Percentiles rank a stretch among this genome's conserved stretches.
Evolutionary conservation across 2,329 filamentous ascomycete genomes (phyloP).

Genomic region (Annulohypoxylon truncatum): DNA sequence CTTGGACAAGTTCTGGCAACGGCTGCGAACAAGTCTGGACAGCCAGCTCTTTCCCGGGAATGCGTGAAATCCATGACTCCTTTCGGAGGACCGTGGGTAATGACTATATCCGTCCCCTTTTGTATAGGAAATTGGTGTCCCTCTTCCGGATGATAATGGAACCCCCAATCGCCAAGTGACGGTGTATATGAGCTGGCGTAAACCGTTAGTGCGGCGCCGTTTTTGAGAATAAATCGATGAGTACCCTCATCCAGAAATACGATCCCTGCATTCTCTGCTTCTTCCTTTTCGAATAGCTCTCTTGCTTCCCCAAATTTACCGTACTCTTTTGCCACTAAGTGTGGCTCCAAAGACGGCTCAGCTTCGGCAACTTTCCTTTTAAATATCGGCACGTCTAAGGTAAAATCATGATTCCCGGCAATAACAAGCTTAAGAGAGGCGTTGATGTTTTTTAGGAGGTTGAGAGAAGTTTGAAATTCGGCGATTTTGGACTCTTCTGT

Average conservation of each 20-base stretch:
- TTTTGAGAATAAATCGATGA: constrained; percentile 59
- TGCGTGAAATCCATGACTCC: constrained; percentile 61
- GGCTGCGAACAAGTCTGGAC: constrained; percentile 58
- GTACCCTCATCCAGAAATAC: constrained; percentile 63
- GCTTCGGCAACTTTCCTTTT: constrained; percentile 47
- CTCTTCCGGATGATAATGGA: constrained; percentile 57
- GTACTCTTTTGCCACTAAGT: constrained; percentile 49
- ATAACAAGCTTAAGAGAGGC: constrained; percentile 62
- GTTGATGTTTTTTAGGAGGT: constrained; percentile 53
- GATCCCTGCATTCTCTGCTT: constrained; percentile 55
- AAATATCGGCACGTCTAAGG: constrained; percentile 53
- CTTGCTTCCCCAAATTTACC: constrained; percentile 54
- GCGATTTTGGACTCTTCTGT: constrained; percentile 57
- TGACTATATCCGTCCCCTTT: constrained; percentile 57
- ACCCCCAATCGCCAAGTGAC: constrained; percentile 59
- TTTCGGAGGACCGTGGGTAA: constrained; percentile 67
- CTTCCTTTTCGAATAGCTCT: constrained; percentile 53
- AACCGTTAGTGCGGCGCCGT: constrained; percentile 61
- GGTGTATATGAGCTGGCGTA: constrained; percentile 68
- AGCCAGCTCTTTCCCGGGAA: constrained; percentile 54
- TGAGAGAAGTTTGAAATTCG: constrained; percentile 54
- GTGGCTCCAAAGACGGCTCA: constrained; percentile 20
- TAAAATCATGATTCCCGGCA: constrained; percentile 65
- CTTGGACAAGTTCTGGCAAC: constrained; percentile 57
- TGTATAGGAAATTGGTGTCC: constrained; percentile 56